Base-by-base conservation (phyloP, 441 rosid species). In the Erodium moschatum region DNA sequence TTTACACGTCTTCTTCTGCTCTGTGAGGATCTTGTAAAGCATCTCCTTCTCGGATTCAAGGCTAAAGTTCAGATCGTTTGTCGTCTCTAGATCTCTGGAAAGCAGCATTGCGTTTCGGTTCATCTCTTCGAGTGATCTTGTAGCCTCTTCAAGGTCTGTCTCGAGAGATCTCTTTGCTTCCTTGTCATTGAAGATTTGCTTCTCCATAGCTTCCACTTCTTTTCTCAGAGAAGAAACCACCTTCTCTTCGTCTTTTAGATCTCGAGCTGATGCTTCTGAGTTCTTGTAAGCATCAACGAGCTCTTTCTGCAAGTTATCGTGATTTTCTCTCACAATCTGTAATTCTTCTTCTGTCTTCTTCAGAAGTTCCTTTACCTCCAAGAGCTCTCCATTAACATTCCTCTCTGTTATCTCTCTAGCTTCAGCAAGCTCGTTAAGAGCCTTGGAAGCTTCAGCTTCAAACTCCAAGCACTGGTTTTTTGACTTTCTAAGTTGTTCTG, bases 121-220 rank as follows among this genome's bases (percentile, higher is more conserved):
- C 89, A 89, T 86, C 81, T 86, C 88, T 73, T 85, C 97, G 0
- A 94, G 87, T 46, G 97, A 89, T 80, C 81, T 91, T 0, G 90
- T 89, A 42, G 97, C 91, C 74, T 91, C 97, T 82, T 94, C 94
- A 65, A 94, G 71, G 71, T 87, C 92, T 31, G 72, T 74, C 83
- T 88, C 92, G 44, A 94, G 87, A 18, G 88, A 81, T 73, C 86
- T 84, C 50, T 84, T 86, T 2, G 84, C 81, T 73, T 87, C 90
- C 73, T 73, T 80, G 75, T 91, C 97, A 75, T 85, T 81, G 58
- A 63, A 52, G 29, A 82, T 78, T 73, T 87, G 96, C 77, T 82
- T 88, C 82, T 88, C 89, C 75, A 89, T 75, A 69, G 82, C 80
- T 73, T 88, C 81, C 48, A 84, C 48, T 70, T 88, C 96, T 73